Base-by-base conservation (phyloP, 2,329 filamentous ascomycete genomes). In the Monilinia laxa region DNA sequence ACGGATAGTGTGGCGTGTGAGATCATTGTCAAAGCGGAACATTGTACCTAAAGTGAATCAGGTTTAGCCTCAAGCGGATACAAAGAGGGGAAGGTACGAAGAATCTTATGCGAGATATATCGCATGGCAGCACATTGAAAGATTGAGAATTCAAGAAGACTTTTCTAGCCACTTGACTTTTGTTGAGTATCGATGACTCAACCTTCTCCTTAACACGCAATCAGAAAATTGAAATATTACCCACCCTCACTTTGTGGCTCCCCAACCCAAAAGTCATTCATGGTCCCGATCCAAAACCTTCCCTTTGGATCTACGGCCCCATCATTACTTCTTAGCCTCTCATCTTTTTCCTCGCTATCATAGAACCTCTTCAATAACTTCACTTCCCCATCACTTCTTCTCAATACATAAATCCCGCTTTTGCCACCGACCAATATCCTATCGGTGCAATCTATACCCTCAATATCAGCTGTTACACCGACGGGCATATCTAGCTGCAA, bases 261-360 rank as follows among this genome's bases (percentile, higher is more conserved):
- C 52, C 76, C 76, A 64, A 77, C 73, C 69, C 74, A 74, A 65
- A 91, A 89, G 75, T 96, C 92, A 70, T 92, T 95, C 91, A 97
- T 96, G 69, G 86, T 86, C 10, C 92, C 92, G 7, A 93, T 82
- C 90, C 92, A 96, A 79, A 94, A 95, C 45, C 92, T 83, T 42
- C 93, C 93, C 69, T 88, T 84, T 35, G 87, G 88, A 75, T 97
- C 93, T 62, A 91, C 87, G 6, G 87, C 90, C 57, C 93, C 93
- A 75, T 97, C 93, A 75, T 97, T 97, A 77, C 90, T 84, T 66
- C 87, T 80, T 76, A 91, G 81, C 28, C 87, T 79, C 67, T 72
- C 71, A 66, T 76, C 73, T 28, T 70, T 70, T 11, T 74, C 71
- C 52, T 72, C 69, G 2, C 57, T 70, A 58, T 80, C 77, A 69